phyloP scores from a whole-genome alignment of 352 stramenopile genomes.

The Phytopythium cucurbitacearum region DNA sequence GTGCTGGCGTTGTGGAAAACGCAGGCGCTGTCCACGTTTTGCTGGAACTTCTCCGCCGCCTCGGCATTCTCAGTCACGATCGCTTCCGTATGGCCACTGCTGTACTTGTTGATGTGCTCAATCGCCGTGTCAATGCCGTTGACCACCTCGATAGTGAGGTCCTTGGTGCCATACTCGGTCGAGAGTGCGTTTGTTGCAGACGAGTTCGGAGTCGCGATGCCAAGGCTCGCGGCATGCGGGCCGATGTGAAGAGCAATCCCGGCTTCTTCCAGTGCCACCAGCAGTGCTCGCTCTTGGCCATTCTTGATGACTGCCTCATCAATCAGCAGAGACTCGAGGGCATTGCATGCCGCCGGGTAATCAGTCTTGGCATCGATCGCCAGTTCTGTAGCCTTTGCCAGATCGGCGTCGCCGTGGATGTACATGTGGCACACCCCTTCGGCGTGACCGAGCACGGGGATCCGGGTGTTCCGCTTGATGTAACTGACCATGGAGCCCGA shows the following conservation, averaged over 20 bases:
- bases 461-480: conserved; percentile 97
- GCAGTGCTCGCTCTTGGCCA: conserved; percentile 65
- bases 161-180: conserved; percentile 94
- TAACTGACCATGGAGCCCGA: conserved; percentile 94
- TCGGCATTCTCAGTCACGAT: conserved; percentile 93
- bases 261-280: conserved; percentile 81
- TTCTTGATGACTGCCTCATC: conserved; percentile 85
- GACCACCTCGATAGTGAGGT: conserved; percentile 94
- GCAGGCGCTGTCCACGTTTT: conserved; percentile 93
- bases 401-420: conserved; percentile 89
- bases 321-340: conserved; percentile 95
- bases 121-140: conserved; percentile 87
- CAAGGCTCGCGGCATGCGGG: conserved; percentile 75
- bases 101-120: conserved; percentile 94
- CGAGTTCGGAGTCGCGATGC: conserved; percentile 66
- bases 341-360: conserved; percentile 98
- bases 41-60: conserved; percentile 67
- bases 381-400: conserved; percentile 85
- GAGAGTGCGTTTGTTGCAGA: conserved; percentile 75
- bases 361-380: conserved; percentile 98
- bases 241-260: conserved; percentile 94
- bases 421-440: conserved; percentile 99
- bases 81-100: conserved; percentile 95
- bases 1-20: conserved; percentile 99
- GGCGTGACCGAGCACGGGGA: conserved; percentile 97